phyloP scores from a whole-genome alignment of 2,329 filamentous ascomycete genomes.

The Cladophialophora immunda region DNA sequence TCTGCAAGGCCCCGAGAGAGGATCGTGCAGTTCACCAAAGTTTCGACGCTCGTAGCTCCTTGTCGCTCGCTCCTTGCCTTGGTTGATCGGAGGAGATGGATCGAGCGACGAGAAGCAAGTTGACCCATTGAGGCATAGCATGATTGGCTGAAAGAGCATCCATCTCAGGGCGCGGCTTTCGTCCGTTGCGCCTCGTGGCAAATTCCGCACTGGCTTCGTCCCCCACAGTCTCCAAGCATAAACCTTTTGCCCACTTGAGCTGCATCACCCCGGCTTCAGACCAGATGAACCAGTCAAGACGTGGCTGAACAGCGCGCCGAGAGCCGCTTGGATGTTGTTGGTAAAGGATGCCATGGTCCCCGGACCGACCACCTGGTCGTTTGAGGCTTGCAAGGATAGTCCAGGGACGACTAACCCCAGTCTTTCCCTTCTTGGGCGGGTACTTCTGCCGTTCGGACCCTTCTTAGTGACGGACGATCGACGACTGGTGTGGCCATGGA shows the following conservation, averaged over 20 bases:
- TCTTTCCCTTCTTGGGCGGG: not conserved
- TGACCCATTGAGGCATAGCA: not conserved
- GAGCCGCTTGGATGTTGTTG: not conserved
- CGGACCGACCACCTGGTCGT: not conserved
- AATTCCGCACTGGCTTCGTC: not conserved
- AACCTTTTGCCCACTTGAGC: not conserved
- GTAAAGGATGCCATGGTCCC: not conserved
- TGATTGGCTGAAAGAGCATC: constrained; percentile 1
- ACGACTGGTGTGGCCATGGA: not conserved
- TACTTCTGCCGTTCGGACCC: not conserved
- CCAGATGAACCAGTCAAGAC: not conserved
- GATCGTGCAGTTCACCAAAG: not conserved
- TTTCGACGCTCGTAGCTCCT: not conserved
- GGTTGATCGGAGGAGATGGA: not conserved
- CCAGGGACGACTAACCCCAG: not conserved
- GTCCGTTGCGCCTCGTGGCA: not conserved
- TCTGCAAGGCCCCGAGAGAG: not conserved
- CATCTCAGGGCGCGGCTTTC: not conserved
- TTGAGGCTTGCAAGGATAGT: not conserved
- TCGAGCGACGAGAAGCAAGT: not conserved
- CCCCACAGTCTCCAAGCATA: not conserved
- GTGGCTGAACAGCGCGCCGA: not conserved
- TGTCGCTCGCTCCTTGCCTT: not conserved
- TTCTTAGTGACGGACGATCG: not conserved
- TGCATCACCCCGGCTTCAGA: not conserved